Conservation (phyloP, 768 basidiomycete species). For the Crucibulum laeve region DNA sequence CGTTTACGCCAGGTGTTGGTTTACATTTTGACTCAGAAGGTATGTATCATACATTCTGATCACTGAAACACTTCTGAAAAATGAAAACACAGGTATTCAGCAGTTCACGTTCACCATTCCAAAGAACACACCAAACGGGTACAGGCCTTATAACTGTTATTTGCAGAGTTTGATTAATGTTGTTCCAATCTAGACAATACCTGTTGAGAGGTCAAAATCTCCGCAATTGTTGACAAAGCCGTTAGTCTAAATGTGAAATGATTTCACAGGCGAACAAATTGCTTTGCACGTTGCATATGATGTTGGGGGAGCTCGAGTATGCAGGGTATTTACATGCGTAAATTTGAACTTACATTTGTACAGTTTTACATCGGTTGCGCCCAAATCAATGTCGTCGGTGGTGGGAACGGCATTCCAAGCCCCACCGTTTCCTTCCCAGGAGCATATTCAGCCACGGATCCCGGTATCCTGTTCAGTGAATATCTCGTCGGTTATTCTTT, state of each 20-base stretch:
- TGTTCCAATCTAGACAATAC: slow-evolving; percentile 17
- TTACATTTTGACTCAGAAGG: slow-evolving; percentile 25
- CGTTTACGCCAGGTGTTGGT: slow-evolving; percentile 23
- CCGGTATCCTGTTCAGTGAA: slow-evolving; percentile 26
- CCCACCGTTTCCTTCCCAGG: slow-evolving; percentile 30
- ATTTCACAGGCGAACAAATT: slow-evolving; percentile 28
- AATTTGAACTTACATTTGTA: background rate
- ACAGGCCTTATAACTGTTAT: no score
- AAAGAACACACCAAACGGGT: slow-evolving; percentile 26
- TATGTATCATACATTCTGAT: slow-evolving; percentile 9
- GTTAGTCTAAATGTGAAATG: background rate
- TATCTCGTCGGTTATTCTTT: background rate
- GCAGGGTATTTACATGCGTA: background rate
- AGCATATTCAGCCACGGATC: slow-evolving; percentile 26
- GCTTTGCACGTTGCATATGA: slow-evolving; percentile 25
- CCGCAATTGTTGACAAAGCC: no score
- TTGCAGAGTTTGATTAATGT: background rate
- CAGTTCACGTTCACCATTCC: slow-evolving; percentile 30
- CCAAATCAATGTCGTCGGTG: slow-evolving; percentile 28
- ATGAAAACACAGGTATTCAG: slow-evolving; percentile 15
- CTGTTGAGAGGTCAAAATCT: slow-evolving; percentile 24
- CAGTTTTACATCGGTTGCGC: slow-evolving; percentile 34
- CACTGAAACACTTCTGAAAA: background rate
- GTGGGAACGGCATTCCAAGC: slow-evolving; percentile 23
- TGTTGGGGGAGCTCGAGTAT: slow-evolving; percentile 23